Evolutionary conservation across 768 basidiomycete species (phyloP).

Genomic region (Crepidotus variabilis): DNA sequence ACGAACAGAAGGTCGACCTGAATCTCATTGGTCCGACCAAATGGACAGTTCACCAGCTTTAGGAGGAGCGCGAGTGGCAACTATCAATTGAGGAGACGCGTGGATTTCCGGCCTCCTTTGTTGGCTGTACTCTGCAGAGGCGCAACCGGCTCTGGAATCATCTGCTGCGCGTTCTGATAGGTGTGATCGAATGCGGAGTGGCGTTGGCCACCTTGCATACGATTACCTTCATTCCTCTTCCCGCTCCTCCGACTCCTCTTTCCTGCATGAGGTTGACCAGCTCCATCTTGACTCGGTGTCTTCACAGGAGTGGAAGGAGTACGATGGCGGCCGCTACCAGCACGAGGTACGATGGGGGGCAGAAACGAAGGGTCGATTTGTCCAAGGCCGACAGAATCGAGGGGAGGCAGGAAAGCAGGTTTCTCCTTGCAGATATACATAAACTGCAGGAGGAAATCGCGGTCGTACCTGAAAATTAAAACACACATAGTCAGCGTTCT

Average conservation of each 20-base stretch:
- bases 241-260: slow-evolving; percentile 83
- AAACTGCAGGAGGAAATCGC: slow-evolving; percentile 96
- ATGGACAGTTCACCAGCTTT: slow-evolving; percentile 86
- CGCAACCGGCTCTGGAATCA: slow-evolving; percentile 60
- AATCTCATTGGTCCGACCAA: slow-evolving; percentile 70
- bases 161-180: slow-evolving; percentile 25
- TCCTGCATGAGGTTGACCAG: slow-evolving; percentile 51
- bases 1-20: no score
- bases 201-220: slow-evolving; percentile 35
- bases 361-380: slow-evolving; percentile 57
- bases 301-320: slow-evolving; percentile 56
- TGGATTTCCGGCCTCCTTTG: slow-evolving; percentile 69
- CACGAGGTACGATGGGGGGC: slow-evolving; percentile 58
- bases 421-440: slow-evolving; percentile 94
- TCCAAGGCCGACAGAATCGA: slow-evolving; percentile 90
- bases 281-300: slow-evolving; percentile 62
- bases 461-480: slow-evolving; percentile 73
- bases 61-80: slow-evolving; percentile 51
- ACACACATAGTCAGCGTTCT: not conserved
- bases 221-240: slow-evolving; percentile 59
- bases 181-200: slow-evolving; percentile 31
- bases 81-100: slow-evolving; percentile 39
- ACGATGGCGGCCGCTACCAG: slow-evolving; percentile 60
- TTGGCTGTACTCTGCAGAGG: slow-evolving; percentile 80
- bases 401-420: slow-evolving; percentile 83